Base-by-base conservation (phyloP, 352 stramenopile species). In the Elongisporangium anandrum region DNA sequence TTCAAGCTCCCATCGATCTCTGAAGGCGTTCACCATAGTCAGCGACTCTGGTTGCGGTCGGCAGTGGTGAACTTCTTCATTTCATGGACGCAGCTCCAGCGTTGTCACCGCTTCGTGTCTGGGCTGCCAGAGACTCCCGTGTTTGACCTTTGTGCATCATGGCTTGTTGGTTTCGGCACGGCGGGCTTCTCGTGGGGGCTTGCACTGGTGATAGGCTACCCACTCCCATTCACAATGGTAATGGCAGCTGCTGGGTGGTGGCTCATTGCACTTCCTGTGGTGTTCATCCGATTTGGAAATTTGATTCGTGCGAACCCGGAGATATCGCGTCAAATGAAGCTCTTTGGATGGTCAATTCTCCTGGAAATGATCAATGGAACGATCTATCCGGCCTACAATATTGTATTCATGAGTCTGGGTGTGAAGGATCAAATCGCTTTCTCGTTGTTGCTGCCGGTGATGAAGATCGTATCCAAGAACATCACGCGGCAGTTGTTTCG, bases 181-280 rank as follows among this genome's bases (percentile, higher is more conserved):
- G 53, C 38, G 2, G 13, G 48, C 17, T 47, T 60, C 2, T n/a
- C 66, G 19, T 66, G 69, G 29, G 24, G 16, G 2, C 10, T 72
- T 4, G 63, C 64, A 0, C 9, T 63, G 12, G 9, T 17, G 0
- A 66, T 82, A 29, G 73, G 73, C 0, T 79, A 72, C 52, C 70
- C 70, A 3, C 47, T 79, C 12, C 70, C 70, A 1, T 79, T 82
- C 54, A 64, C 55, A 17, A 66, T 82, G 12, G 60, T 71, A 16
- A 58, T 67, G 2, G 49, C 63, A 24, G 60, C 52, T 51, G 41
- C 61, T 8, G 26, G 57, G 6, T 69, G 64, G 62, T 6, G 19
- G 21, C 19, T 50, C 20, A 4, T 56, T 15, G 34, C 51, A 20
- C 51, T 68, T 7, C 58, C 67, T 22, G 10, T 63, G 9, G 6